Evolutionary conservation across 306 rosid genomes (phyloP).

Genomic region (Begonia masoniana): DNA sequence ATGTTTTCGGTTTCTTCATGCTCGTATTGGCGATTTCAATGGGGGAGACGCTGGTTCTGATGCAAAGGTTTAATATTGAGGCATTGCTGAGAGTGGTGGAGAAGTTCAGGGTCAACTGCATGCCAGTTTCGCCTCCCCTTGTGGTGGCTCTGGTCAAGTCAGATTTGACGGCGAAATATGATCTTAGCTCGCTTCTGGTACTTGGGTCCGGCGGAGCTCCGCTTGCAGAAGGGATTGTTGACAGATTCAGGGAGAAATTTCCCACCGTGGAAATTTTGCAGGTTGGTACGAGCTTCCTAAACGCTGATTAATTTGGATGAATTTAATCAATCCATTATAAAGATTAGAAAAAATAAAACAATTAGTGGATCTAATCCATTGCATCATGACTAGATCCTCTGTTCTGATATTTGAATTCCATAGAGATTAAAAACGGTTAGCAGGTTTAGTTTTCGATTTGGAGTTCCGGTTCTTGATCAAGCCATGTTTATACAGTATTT

Average conservation of each 20-base stretch:
- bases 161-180: conserved; percentile 36
- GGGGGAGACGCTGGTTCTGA: conserved; percentile 58
- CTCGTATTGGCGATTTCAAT: conserved; percentile 24
- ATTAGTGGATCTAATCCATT: no score
- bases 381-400: no score
- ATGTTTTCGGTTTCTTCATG: conserved; percentile 65
- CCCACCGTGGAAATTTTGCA: conserved; percentile 44
- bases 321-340: no score
- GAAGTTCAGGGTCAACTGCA: conserved; percentile 33
- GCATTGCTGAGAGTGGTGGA: conserved; percentile 53
- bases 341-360: no score
- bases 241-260: conserved; percentile 16
- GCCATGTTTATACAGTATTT: no score
- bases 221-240: conserved; percentile 35
- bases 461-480: no score
- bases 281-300: conserved; percentile 14
- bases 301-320: no score
- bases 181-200: conserved; percentile 41
- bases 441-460: no score
- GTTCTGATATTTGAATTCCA: no score
- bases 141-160: conserved; percentile 61
- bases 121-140: conserved; percentile 80
- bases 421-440: no score
- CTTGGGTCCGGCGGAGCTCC: conserved; percentile 77
- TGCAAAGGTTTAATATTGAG: conserved; percentile 56